Percentiles rank a stretch among this genome's conserved stretches.
Evolutionary conservation across 2,329 filamentous ascomycete species (phyloP).

Genomic region (Nemania sp.): DNA sequence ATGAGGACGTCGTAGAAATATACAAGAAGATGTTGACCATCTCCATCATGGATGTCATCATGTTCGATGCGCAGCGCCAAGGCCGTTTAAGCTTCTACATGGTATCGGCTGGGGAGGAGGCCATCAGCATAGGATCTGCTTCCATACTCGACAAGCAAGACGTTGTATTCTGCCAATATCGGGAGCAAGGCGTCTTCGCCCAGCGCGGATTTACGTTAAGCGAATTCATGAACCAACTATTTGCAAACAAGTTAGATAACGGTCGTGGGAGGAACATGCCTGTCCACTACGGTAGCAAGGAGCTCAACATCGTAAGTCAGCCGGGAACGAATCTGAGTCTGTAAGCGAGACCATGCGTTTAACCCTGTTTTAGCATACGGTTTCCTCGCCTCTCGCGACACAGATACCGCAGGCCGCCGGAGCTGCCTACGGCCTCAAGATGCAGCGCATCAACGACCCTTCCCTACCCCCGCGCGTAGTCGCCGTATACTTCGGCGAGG

Average conservation of each 20-base stretch:
- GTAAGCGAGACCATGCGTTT: not conserved
- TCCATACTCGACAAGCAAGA: conserved; percentile 83
- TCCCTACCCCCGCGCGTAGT: conserved; percentile 70
- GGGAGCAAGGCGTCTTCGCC: conserved; percentile 88
- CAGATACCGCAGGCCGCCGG: conserved; percentile 89
- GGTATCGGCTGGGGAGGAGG: conserved; percentile 94
- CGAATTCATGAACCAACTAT: conserved; percentile 95
- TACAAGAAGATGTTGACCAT: conserved; percentile 70
- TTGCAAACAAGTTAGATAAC: conserved; percentile 80
- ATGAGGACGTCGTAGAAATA: conserved; percentile 63
- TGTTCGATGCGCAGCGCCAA: conserved; percentile 97
- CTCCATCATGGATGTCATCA: conserved; percentile 92
- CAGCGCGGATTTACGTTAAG: conserved; percentile 85
- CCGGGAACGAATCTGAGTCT: not conserved
- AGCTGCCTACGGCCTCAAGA: conserved; percentile 84
- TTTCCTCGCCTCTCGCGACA: conserved; percentile 83
- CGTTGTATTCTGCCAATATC: conserved; percentile 92
- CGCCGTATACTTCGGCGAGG: conserved; percentile 88
- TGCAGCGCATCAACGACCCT: conserved; percentile 75
- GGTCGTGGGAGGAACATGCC: conserved; percentile 94
- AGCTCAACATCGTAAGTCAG: conserved; percentile 75
- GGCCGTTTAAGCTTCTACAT: conserved; percentile 97
- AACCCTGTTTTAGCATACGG: conserved; percentile 67
- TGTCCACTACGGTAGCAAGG: conserved; percentile 87
- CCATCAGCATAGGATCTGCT: conserved; percentile 86